A percentile compares a stretch with the other conserved stretches of the same genome.
phyloP scores from a whole-genome alignment of 2,329 filamentous ascomycete genomes.

The Diaporthe australafricana region DNA sequence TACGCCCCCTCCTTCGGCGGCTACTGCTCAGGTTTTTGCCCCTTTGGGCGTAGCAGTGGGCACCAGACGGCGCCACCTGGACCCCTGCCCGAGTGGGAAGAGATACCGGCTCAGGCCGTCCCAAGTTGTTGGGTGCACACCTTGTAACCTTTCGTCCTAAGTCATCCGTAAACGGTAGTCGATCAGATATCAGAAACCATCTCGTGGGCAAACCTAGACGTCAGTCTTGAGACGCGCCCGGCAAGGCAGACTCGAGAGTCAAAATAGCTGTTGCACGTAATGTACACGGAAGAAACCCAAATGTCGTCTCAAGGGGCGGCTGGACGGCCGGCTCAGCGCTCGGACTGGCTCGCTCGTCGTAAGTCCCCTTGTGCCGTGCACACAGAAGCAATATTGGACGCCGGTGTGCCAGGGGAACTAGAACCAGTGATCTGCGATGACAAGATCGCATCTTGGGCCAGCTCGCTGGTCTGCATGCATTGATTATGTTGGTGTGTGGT shows the following conservation, averaged over 20 bases:
- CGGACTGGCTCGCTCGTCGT: conserved; percentile 9
- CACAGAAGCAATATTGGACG: neutral
- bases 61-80: conserved; percentile 27
- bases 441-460: neutral
- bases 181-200: conserved; percentile 26
- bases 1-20: conserved; percentile 30
- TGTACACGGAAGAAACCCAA: neutral
- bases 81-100: neutral
- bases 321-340: neutral
- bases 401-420: neutral
- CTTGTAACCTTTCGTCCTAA: conserved; percentile 3
- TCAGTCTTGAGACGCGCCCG: conserved; percentile 1
- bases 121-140: conserved; percentile 2
- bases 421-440: neutral
- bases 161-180: conserved; percentile 16
- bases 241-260: conserved; percentile 14
- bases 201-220: neutral
- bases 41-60: neutral
- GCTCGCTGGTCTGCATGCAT: conserved; percentile 7
- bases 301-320: neutral
- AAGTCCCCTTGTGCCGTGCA: too few species aligned
- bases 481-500: neutral
- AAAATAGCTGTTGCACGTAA: neutral
- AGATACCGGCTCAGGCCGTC: neutral
- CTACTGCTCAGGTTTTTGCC: conserved; percentile 18